Percentiles rank a stretch among this genome's conserved stretches.
phyloP scores from a whole-genome alignment of 140 eudicot genomes.

The Erigeron philadelphicus region DNA sequence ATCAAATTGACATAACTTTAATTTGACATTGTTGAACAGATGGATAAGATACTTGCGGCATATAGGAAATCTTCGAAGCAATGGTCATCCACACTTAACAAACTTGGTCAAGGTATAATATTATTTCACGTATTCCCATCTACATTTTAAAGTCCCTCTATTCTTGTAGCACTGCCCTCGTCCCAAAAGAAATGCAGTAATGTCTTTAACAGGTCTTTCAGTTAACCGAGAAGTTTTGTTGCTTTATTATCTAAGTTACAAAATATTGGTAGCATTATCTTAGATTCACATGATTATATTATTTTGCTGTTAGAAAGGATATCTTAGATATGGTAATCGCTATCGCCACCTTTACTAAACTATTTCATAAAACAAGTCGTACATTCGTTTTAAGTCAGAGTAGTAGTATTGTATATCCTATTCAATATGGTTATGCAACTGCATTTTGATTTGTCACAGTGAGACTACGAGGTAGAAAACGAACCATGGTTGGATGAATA shows the following conservation, averaged over 20 bases:
- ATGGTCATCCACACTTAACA: slow-evolving; percentile 81
- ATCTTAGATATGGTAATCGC: background rate
- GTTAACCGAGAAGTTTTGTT: background rate
- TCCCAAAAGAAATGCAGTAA: background rate
- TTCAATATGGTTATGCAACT: background rate
- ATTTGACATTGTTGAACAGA: slow-evolving; percentile 34
- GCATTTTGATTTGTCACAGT: slow-evolving; percentile 39
- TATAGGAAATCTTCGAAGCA: slow-evolving; percentile 93
- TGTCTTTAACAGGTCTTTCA: background rate
- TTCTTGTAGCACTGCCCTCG: slow-evolving; percentile 1
- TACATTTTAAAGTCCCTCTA: background rate
- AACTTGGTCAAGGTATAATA: slow-evolving; percentile 82
- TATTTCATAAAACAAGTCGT: background rate
- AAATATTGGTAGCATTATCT: background rate
- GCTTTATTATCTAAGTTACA: background rate
- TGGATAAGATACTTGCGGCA: slow-evolving; percentile 83
- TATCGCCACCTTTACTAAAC: background rate
- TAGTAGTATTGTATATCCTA: background rate
- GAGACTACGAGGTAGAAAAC: slow-evolving; percentile 84
- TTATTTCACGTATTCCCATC: background rate
- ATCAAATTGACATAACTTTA: background rate
- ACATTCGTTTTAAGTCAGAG: background rate
- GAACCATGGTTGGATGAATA: slow-evolving; percentile 84
- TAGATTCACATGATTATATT: background rate
- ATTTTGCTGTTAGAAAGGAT: background rate